phyloP scores from a whole-genome alignment of 2,329 filamentous ascomycete species.

The Diaporthe sp. region DNA sequence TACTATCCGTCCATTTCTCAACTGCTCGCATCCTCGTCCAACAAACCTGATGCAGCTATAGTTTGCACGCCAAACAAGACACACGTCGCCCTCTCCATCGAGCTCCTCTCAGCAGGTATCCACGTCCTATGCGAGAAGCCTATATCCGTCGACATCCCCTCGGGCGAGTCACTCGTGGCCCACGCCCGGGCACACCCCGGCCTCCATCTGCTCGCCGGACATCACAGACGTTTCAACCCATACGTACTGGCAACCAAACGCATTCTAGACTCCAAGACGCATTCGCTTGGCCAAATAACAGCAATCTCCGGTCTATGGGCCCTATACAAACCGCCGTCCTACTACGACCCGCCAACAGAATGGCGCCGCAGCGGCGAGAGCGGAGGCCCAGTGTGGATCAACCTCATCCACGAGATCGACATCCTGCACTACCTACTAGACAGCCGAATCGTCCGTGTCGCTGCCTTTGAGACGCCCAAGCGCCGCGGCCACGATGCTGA shows the following conservation, averaged over 20 bases:
- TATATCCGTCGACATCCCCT: constrained; percentile 58
- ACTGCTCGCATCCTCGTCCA: constrained; percentile 54
- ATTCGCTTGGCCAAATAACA: constrained; percentile 60
- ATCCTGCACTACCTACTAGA: constrained; percentile 70
- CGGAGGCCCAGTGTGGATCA: constrained; percentile 68
- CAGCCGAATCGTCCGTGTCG: constrained; percentile 61
- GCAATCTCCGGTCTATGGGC: constrained; percentile 71
- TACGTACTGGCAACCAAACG: constrained; percentile 66
- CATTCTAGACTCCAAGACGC: constrained; percentile 51
- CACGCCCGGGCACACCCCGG: constrained; percentile 46
- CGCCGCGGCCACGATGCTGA: constrained; percentile 64
- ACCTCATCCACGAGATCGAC: constrained; percentile 74
- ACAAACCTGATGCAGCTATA: constrained; percentile 66
- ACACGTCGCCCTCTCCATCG: constrained; percentile 65
- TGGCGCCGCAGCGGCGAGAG: constrained; percentile 60
- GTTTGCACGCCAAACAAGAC: constrained; percentile 73
- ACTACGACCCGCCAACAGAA: constrained; percentile 62
- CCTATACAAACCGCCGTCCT: constrained; percentile 63
- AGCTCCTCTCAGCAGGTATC: constrained; percentile 62
- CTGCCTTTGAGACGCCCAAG: constrained; percentile 61
- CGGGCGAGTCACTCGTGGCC: constrained; percentile 51
- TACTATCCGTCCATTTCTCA: constrained; percentile 53
- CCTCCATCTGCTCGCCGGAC: constrained; percentile 67
- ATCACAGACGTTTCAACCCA: constrained; percentile 72
- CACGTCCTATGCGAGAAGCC: constrained; percentile 72